phyloP scores from a whole-genome alignment of 2,329 filamentous ascomycete species.

The Fusarium luffae region DNA sequence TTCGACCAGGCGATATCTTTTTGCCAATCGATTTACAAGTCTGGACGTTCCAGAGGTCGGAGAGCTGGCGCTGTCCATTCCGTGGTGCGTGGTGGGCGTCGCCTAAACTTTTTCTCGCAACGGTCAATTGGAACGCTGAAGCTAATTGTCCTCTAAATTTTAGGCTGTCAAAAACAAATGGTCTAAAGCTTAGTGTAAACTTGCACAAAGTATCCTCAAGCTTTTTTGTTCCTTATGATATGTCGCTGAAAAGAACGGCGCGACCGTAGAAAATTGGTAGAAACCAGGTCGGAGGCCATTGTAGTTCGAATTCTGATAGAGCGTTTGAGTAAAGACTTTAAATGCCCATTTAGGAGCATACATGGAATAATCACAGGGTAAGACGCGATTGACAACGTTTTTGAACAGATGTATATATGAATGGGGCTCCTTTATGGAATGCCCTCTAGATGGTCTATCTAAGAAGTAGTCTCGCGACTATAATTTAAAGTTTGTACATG shows the following conservation, averaged over 20 bases:
- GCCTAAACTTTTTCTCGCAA: background rate
- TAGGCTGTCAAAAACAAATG: fast-evolving
- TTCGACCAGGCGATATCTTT: background rate
- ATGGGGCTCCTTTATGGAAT: background rate
- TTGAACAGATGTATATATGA: background rate
- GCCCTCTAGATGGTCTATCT: conserved; percentile 13
- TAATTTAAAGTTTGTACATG: conserved; percentile 22
- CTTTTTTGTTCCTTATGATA: background rate
- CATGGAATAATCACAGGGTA: background rate
- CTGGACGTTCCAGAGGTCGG: background rate
- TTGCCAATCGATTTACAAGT: background rate
- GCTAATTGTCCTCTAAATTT: background rate
- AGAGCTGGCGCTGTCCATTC: background rate
- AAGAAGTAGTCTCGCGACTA: conserved; percentile 11
- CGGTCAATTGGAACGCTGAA: background rate
- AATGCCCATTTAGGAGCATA: fast-evolving
- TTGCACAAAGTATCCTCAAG: fast-evolving
- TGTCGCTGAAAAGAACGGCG: background rate
- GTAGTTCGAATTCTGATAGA: background rate
- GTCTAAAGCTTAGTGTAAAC: fast-evolving
- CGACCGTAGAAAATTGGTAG: background rate
- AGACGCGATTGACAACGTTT: background rate
- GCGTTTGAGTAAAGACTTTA: background rate
- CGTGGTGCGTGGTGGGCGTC: background rate
- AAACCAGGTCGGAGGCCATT: fast-evolving